Evolutionary conservation across 257 asterid species (phyloP).

Genomic region (Lantana camara): DNA sequence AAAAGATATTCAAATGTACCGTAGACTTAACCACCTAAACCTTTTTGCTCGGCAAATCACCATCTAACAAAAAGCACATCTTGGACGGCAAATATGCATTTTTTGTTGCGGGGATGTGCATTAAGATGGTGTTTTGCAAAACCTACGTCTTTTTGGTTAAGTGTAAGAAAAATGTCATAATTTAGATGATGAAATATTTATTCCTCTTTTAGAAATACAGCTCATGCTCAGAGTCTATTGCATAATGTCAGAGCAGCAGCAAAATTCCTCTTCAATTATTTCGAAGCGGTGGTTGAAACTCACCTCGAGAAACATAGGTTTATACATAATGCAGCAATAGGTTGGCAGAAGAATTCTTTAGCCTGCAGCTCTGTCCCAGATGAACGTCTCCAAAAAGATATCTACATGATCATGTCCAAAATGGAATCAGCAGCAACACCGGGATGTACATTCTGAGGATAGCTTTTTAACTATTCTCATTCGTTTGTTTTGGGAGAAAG

Average conservation of each 20-base stretch:
- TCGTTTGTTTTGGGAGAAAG: conserved; percentile 6
- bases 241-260: neutral
- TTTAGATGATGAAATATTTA: too few relatives aligned
- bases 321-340: conserved; percentile 73
- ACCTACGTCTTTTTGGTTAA: too few relatives aligned
- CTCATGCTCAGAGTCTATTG: neutral
- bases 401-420: conserved; percentile 42
- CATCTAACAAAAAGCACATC: too few relatives aligned
- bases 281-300: conserved; percentile 21
- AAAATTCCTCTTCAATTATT: conserved; percentile 8
- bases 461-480: neutral
- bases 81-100: too few relatives aligned
- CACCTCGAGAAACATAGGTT: conserved; percentile 37
- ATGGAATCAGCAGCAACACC: conserved; percentile 22
- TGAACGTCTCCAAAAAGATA: conserved; percentile 93
- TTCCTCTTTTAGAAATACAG: too few relatives aligned
- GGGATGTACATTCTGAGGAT: conserved; percentile 1
- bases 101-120: too few relatives aligned
- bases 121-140: too few relatives aligned
- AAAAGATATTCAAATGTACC: too few relatives aligned
- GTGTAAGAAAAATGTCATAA: too few relatives aligned
- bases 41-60: too few relatives aligned
- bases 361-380: conserved; percentile 98
- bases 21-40: too few relatives aligned
- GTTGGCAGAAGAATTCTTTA: conserved; percentile 74